Evolutionary conservation across 306 rosid species (phyloP).

Genomic region (Acacia crassicarpa): DNA sequence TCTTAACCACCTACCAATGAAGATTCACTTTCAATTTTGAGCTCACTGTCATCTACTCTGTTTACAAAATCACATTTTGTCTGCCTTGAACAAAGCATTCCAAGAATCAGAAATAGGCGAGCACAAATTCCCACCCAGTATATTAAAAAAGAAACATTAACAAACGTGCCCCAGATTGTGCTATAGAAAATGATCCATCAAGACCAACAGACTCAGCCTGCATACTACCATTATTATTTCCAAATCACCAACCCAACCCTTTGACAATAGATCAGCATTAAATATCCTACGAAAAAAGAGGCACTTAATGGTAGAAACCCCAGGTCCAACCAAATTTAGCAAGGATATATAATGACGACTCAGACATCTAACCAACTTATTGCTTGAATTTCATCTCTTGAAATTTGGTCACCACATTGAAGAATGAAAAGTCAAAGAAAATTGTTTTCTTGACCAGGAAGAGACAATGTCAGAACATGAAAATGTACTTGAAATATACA

Average conservation of each 20-base stretch:
- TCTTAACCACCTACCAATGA: background rate
- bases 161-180: background rate
- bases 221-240: background rate
- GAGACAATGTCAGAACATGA: background rate
- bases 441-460: background rate
- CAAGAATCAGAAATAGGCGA: background rate
- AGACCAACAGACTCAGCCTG: background rate
- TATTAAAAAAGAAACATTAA: background rate
- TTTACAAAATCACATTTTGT: background rate
- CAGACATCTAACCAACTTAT: background rate
- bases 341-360: background rate
- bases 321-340: background rate
- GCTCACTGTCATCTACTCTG: background rate
- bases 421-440: background rate
- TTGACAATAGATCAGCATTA: background rate
- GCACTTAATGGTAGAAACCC: background rate
- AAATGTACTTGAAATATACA: background rate
- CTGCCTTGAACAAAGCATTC: background rate
- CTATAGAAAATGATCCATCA: background rate
- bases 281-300: background rate
- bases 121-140: background rate
- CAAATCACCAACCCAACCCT: background rate
- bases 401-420: background rate
- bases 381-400: background rate
- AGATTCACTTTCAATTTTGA: background rate